phyloP scores from a whole-genome alignment of 129 eudicot species.

The Arctium minus region DNA sequence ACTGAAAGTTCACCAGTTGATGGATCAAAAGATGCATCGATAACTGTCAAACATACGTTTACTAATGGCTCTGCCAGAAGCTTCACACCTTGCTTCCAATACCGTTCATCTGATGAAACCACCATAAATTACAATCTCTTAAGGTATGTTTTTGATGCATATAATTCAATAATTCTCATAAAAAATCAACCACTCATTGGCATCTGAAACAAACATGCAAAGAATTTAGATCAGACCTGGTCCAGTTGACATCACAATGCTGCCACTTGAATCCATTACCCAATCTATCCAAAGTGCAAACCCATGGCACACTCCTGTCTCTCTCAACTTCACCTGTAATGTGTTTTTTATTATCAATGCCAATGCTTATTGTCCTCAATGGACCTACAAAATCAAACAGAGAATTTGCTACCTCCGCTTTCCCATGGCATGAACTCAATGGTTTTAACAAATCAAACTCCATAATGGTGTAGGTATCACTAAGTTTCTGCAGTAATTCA shows the following conservation, averaged over 20 bases:
- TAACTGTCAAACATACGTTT: constrained; percentile 26
- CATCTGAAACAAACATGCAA: background rate
- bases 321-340: constrained; percentile 51
- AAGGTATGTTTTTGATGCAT: background rate
- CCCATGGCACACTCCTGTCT: constrained; percentile 77
- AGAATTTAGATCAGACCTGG: constrained; percentile 46
- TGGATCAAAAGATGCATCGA: constrained; percentile 64
- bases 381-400: background rate
- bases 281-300: constrained; percentile 95
- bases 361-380: background rate
- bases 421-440: constrained; percentile 56
- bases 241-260: constrained; percentile 57
- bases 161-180: background rate
- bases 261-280: constrained; percentile 55
- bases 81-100: constrained; percentile 93
- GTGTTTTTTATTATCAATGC: background rate
- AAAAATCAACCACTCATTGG: background rate
- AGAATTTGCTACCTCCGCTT: constrained; percentile 47
- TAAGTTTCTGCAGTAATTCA: constrained; percentile 53
- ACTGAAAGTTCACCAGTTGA: constrained; percentile 53
- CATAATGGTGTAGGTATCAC: constrained; percentile 57
- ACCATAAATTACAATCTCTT: background rate
- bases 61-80: constrained; percentile 51
- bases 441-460: constrained; percentile 74
- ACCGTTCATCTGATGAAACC: constrained; percentile 55